These are phyloP conservation scores for Boletus bicolor DNA, from an alignment of 768 basidiomycete species.

Conservation along the genomic window DNA sequence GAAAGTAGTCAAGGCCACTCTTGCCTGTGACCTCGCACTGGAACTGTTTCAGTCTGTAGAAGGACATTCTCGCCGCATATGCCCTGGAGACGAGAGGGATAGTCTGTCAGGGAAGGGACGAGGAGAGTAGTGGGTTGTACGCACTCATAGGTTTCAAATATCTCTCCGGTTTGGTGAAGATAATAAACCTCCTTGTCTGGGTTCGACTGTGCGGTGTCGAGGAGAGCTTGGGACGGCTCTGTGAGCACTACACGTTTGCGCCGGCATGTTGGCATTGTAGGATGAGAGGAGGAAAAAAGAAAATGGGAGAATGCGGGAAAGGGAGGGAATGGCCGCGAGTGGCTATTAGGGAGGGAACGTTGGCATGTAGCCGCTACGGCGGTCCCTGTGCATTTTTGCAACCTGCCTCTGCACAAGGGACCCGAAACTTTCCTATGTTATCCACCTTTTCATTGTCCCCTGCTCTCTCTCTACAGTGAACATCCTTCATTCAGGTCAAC, in stretches of 20 bases:
- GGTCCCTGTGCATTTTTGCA: slow-evolving; percentile 30
- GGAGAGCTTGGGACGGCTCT: slow-evolving; percentile 69
- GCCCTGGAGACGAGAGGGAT: slow-evolving; percentile 39
- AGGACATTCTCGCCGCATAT: slow-evolving; percentile 89
- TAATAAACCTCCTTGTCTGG: slow-evolving; percentile 81
- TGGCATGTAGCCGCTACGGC: slow-evolving; percentile 38
- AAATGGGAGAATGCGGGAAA: slow-evolving; percentile 52
- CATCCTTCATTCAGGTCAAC: slow-evolving; percentile 2
- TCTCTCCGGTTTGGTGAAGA: slow-evolving; percentile 92
- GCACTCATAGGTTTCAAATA: slow-evolving; percentile 95
- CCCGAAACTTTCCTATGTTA: slow-evolving; percentile 19
- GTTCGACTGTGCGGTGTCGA: slow-evolving; percentile 60
- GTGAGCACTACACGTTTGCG: slow-evolving; percentile 89
- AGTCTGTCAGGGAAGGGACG: slow-evolving; percentile 25
- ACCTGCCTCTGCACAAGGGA: slow-evolving; percentile 25
- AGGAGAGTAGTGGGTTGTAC: slow-evolving; percentile 32
- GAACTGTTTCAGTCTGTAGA: slow-evolving; percentile 92
- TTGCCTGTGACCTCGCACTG: slow-evolving; percentile 98
- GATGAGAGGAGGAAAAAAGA: slow-evolving; percentile 43
- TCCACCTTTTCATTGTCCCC: slow-evolving; percentile 5
- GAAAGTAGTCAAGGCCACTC: slow-evolving; percentile 89
- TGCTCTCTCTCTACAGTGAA: background rate
- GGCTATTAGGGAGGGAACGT: slow-evolving; percentile 56
- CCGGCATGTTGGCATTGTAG: slow-evolving; percentile 80
- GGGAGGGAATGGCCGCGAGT: slow-evolving; percentile 55